phyloP scores from a whole-genome alignment of 371 early-diverging fungal species.

The Capillidium rhysosporum region DNA sequence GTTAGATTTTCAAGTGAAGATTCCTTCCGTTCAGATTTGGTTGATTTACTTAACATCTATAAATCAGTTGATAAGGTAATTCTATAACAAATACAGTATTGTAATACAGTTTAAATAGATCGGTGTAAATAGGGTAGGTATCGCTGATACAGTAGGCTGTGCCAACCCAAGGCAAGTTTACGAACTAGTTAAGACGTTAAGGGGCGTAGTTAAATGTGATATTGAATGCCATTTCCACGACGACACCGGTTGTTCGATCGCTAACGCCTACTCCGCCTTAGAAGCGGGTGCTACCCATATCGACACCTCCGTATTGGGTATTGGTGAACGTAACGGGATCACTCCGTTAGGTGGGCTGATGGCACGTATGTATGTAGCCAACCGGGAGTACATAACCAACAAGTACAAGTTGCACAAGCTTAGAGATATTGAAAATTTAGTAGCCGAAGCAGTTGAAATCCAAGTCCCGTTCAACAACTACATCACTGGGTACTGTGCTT shows the following conservation, averaged over 20 bases:
- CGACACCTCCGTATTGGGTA: conserved; percentile 91
- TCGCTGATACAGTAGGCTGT: conserved; percentile 95
- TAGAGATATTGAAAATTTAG: conserved; percentile 82
- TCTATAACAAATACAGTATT: not conserved
- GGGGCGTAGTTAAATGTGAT: conserved; percentile 86
- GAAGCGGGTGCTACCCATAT: conserved; percentile 96
- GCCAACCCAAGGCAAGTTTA: conserved; percentile 95
- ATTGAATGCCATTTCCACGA: conserved; percentile 97
- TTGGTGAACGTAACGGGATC: conserved; percentile 95
- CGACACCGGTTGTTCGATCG: conserved; percentile 96
- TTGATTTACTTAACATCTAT: conserved; percentile 85
- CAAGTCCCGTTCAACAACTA: conserved; percentile 96
- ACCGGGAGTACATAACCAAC: conserved; percentile 66
- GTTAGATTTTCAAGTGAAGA: conserved; percentile 94
- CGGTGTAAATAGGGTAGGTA: conserved; percentile 93
- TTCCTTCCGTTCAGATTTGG: conserved; percentile 88
- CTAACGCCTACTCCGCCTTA: conserved; percentile 83
- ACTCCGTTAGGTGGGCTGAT: conserved; percentile 85
- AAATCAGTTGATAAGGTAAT: conserved; percentile 70
- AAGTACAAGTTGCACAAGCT: conserved; percentile 84
- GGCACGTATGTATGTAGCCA: conserved; percentile 85
- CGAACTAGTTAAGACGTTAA: conserved; percentile 82
- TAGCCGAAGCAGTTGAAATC: conserved; percentile 84
- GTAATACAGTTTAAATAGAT: conserved; percentile 15
- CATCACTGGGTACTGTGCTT: conserved; percentile 93